Base-by-base conservation (phyloP, 1,139 yeast species). In the Lodderomyces elongisporus region DNA sequence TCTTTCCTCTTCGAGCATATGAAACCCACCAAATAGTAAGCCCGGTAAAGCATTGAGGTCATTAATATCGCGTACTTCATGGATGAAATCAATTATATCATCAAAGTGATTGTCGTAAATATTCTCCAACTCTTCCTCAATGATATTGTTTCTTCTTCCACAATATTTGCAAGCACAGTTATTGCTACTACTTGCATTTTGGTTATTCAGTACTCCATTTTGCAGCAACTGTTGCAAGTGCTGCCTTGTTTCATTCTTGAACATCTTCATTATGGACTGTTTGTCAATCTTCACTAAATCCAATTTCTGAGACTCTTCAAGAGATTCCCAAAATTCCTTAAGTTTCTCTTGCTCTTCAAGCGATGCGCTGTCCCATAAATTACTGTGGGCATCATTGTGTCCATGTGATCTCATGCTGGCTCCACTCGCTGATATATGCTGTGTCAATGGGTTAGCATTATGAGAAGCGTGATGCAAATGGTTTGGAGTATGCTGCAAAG, bases 131-230 rank as follows among this genome's bases (percentile, higher is more conserved):
- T 85, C 95, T 43, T 79, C 80, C 49, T 85, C 93, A 45, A 87
- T 75, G 20, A 88, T 77, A 40, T 69, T 62, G 44, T 80, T 77
- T 45, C 84, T 78, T 34, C 87, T 72, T 1, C 93, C 95, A 58
- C 97, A 89, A 20, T 79, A 79, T 4, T 79, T 64, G 54, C 97
- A 89, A 37, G 78, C 71, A 54, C 96, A 88, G 12, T 34, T 37
- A 26, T 37, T 38, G 14, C 28, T n/a, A 14, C 22, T 12, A 5
- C 23, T 16, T 3, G 30, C n/a, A 35, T 26, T 33, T 20, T 20
- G 31, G 16, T 14, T 29, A 30, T 31, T 38, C 27, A 30, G 31
- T 27, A 28, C 38, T 34, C 31, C 33, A 36, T 34, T 43, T 40
- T 18, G 34, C 35, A 36, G 43, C 30, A 31, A 36, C 27, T 31